Evolutionary conservation across 148 eudicot genomes (phyloP), one percentile per base, ranked within the genome.

Genomic region (Rhododendron simsii): DNA sequence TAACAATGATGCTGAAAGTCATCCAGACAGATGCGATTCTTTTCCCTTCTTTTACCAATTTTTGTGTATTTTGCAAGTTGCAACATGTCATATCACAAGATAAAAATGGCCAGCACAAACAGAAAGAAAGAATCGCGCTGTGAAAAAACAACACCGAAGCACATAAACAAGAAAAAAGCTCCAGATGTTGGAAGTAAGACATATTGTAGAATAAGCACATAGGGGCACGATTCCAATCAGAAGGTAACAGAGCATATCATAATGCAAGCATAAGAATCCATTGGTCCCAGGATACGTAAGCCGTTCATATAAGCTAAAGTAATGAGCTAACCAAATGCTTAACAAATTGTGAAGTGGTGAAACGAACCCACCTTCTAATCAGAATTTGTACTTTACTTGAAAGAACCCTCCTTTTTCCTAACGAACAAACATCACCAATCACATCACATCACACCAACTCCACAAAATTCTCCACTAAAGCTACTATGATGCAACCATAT

Each of bases 121-220:
- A 80, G 71, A 87, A 84, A 87, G 86, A 37, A 78, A 83, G 86
- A 84, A 51, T 73, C 86, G 28, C n/a, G 26, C 71, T 45, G 89
- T 41, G 86, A 50, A 87, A 71, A 87, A 87, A 84, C 89, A 69
- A 87, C 87, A 87, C 80, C 23, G 89, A 81, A 55, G 84, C 50
- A 15, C 51, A 83, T 83, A 82, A 81, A 83, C 61, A 81, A 73
- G 84, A 16, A 84, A 80, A 87, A 87, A 81, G 33, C 15, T 80
- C 26, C 69, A 57, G 44, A 59, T 23, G 20, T 67, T 84, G 74
- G 81, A 79, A 81, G 73, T 21, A 57, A 81, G 82, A 57, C 77
- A 84, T 73, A 39, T 76, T 80, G 81, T 74, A 80, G 76, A 84
- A 84, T 80, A 69, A 84, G 45, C 74, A 77, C 33, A 30, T 28